These are phyloP conservation scores for Fomitopsis pulvina DNA, from an alignment of 768 basidiomycete genomes.

Conservation along the genomic window DNA sequence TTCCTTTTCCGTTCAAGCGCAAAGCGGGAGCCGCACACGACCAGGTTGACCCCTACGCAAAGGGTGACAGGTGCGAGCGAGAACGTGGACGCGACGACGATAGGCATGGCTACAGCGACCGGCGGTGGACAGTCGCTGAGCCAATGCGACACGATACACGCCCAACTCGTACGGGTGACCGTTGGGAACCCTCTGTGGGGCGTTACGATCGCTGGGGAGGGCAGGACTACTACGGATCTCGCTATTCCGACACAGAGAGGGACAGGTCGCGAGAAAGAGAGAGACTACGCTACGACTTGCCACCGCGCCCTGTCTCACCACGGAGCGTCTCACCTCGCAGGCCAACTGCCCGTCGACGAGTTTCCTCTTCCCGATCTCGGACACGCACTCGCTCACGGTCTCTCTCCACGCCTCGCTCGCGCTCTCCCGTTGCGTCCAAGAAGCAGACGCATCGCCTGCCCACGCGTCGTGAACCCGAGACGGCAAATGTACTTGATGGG, in stretches of 20 bases:
- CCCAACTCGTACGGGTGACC: constrained; percentile 21
- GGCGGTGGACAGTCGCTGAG: constrained; percentile 17
- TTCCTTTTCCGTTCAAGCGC: constrained; percentile 76
- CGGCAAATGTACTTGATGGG: constrained; percentile 6
- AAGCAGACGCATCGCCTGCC: constrained; percentile 26
- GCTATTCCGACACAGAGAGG: not conserved
- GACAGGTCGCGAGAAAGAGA: not conserved
- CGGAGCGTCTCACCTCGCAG: constrained; percentile 1
- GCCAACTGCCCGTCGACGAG: constrained; percentile 8
- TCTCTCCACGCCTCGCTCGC: too few species aligned
- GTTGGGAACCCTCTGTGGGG: constrained; percentile 30
- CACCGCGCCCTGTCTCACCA: not conserved
- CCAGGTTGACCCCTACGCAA: constrained; percentile 8
- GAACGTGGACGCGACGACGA: constrained; percentile 36
- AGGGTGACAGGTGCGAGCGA: not conserved
- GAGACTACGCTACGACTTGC: not conserved
- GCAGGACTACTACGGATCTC: not conserved
- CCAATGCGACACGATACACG: constrained; percentile 13
- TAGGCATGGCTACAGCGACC: constrained; percentile 32
- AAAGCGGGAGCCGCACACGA: constrained; percentile 15
- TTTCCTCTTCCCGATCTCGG: constrained; percentile 20
- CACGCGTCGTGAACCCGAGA: constrained; percentile 13
- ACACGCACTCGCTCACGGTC: constrained; percentile 16
- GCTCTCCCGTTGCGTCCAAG: constrained; percentile 12
- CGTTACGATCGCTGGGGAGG: constrained; percentile 7